Conservation (phyloP, 305 asterid genomes). For the Ilex paraguariensis region DNA sequence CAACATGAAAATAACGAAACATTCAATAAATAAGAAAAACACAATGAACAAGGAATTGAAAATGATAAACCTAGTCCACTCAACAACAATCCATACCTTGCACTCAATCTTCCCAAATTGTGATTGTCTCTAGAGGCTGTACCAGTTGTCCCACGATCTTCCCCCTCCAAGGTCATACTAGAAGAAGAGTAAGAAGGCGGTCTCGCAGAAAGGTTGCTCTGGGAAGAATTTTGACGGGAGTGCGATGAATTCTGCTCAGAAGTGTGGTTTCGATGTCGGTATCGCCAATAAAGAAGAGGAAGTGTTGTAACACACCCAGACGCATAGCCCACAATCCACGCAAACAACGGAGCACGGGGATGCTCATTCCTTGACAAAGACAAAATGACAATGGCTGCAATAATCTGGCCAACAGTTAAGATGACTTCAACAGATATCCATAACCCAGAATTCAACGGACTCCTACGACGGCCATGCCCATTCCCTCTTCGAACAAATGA, state of each 20-base stretch:
- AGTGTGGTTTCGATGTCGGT: constrained; percentile 57
- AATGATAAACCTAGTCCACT: too few species aligned
- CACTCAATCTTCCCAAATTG: constrained; percentile 35
- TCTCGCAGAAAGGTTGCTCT: constrained; percentile 32
- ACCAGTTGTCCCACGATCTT: constrained; percentile 41
- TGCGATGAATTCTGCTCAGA: constrained; percentile 67
- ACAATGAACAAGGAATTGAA: too few species aligned
- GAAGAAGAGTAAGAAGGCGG: constrained; percentile 28
- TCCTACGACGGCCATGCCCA: constrained; percentile 64
- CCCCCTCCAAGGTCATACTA: constrained; percentile 46
- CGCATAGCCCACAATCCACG: constrained; percentile 84
- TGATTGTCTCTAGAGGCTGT: constrained; percentile 42
- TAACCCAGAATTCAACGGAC: constrained; percentile 72
- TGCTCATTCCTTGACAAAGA: constrained; percentile 71
- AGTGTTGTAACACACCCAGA: constrained; percentile 83
- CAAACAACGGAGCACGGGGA: constrained; percentile 70
- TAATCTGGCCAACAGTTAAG: constrained; percentile 69
- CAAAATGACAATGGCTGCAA: constrained; percentile 73
- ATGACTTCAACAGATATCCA: constrained; percentile 85
- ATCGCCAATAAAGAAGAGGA: constrained; percentile 91
- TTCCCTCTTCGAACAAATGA: constrained; percentile 63
- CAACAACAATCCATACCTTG: constrained; percentile 43
- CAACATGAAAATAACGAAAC: too few species aligned
- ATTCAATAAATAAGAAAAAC: too few species aligned
- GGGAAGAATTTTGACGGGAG: constrained; percentile 46